Base-by-base conservation (phyloP, 345 rosid genomes). In the Microcos paniculata region DNA sequence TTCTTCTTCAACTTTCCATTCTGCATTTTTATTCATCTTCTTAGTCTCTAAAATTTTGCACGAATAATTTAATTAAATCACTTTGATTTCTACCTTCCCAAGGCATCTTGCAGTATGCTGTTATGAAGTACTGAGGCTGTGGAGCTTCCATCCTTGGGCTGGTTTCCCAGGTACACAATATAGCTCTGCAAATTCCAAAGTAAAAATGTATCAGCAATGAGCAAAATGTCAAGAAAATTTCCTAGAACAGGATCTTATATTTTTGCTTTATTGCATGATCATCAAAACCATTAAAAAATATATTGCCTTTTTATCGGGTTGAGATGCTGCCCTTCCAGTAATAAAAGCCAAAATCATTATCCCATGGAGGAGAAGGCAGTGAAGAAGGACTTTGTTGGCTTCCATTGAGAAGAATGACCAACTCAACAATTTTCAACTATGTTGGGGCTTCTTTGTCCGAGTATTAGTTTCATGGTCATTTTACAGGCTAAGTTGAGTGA, bases 151-250 rank as follows among this genome's bases (percentile, higher is more conserved):
- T 67, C 78, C 63, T 70, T 76, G 19, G 85, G 86, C 38, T 62
- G 82, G 42, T 79, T 82, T 1, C 92, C 94, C 90, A 87, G 82
- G 78, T 83, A 87, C 38, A 85, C 87, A 64, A 87, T 73, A 76
- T 83, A 82, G 4, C 77, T 81, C 89, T 84, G 80, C 45, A 70
- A 49, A 10, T n/a, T 68, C 57, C 26, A 48, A 28, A 40, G 26
- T 55, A 8, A 55, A n/a, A 6, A 31, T 46, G 43, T 19, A 26
- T 26, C 38, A 15, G 33, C 38, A 13, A 66, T 14, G 45, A 24
- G 19, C 67, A 35, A 33, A 8, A 18, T 19, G 24, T 35, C 24
- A 3, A 19, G 19, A 33, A 10, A 35, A 9, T 16, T 23, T 35
- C 6, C 4, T 18, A 24, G 35, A 19, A 26, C 7, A 58, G 26